These are phyloP conservation scores for Aspergillus saccharolyticus DNA, from an alignment of 495 filamentous ascomycete genomes.

Conservation along the genomic window DNA sequence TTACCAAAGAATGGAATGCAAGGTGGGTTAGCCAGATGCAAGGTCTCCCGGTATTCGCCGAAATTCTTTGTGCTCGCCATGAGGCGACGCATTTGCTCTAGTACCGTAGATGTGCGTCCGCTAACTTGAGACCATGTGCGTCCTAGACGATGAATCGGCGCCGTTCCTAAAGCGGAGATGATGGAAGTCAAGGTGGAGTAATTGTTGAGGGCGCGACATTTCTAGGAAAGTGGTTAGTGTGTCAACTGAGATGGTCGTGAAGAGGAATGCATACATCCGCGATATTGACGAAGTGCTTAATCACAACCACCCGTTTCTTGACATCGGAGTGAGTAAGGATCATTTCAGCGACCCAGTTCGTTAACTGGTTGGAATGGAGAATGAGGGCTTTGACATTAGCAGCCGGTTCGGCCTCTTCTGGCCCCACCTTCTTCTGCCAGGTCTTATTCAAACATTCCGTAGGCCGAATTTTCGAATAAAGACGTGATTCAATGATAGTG, in stretches of 20 bases:
- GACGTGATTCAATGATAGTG: constrained; percentile 91
- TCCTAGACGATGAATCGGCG: constrained; percentile 87
- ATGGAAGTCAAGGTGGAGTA: constrained; percentile 98
- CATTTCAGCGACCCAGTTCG: constrained; percentile 99
- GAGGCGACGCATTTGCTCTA: constrained; percentile 86
- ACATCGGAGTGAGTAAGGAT: constrained; percentile 90
- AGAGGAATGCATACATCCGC: constrained; percentile 62
- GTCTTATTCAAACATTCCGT: constrained; percentile 97
- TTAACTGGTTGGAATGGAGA: constrained; percentile 95
- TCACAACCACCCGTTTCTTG: constrained; percentile 92
- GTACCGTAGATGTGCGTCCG: constrained; percentile 65
- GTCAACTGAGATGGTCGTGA: background rate
- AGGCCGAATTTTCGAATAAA: constrained; percentile 92
- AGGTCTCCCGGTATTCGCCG: constrained; percentile 86
- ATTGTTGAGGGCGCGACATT: constrained; percentile 92
- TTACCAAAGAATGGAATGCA: constrained; percentile 98
- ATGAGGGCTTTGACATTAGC: constrained; percentile 94
- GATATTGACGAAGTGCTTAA: constrained; percentile 95
- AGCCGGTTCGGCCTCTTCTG: constrained; percentile 82
- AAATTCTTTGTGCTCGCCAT: constrained; percentile 99
- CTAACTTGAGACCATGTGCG: constrained; percentile 95
- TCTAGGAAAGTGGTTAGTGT: constrained; percentile 48
- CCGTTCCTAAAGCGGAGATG: constrained; percentile 89
- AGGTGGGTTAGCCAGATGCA: constrained; percentile 89
- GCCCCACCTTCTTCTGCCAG: constrained; percentile 88